Conservation (phyloP, 306 rosid species). For the Lathyrus oleraceus region DNA sequence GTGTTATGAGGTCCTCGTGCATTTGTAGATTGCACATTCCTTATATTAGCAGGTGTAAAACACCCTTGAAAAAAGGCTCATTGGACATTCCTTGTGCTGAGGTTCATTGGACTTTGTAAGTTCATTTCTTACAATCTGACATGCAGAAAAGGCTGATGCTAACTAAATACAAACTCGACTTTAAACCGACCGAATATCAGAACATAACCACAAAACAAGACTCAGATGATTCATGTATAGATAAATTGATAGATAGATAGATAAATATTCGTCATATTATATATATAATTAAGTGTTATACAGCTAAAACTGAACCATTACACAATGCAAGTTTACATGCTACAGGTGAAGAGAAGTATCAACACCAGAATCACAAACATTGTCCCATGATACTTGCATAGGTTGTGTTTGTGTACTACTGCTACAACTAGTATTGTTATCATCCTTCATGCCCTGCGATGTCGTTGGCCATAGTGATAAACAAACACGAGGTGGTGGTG, state of each 20-base stretch:
- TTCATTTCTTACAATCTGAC: too few relatives aligned
- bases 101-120: too few relatives aligned
- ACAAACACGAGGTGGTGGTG: constrained; percentile 44
- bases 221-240: background rate
- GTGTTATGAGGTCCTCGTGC: background rate
- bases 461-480: constrained; percentile 55
- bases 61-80: background rate
- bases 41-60: background rate
- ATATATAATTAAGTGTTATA: background rate
- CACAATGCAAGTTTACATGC: background rate
- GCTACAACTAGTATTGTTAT: constrained; percentile 6
- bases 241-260: background rate
- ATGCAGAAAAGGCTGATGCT: background rate
- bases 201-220: background rate
- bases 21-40: background rate
- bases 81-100: too few relatives aligned
- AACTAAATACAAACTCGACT: background rate
- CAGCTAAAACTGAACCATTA: constrained; percentile 20
- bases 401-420: constrained; percentile 9
- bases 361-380: constrained; percentile 46
- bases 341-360: constrained; percentile 89
- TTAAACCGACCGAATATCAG: background rate
- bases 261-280: background rate
- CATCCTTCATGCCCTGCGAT: constrained; percentile 30
- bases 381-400: constrained; percentile 35